phyloP scores from a whole-genome alignment of 202 grass and related monocot genomes.

The Panicum hallii region DNA sequence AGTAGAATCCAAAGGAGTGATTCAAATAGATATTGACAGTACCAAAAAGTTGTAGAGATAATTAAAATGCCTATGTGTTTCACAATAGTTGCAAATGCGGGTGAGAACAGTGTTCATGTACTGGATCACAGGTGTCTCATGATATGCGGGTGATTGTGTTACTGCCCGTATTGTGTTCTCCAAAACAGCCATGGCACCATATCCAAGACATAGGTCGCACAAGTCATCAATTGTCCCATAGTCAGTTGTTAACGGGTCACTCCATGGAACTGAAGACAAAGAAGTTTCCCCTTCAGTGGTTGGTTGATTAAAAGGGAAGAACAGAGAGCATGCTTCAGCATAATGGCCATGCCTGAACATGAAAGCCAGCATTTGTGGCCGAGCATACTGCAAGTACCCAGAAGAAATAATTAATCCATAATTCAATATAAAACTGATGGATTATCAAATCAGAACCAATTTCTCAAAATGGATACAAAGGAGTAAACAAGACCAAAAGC shows the following conservation, averaged over 20 bases:
- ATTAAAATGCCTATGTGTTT: constrained; percentile 97
- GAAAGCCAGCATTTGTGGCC: constrained; percentile 78
- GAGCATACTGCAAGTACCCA: constrained; percentile 71
- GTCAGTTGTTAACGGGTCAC: constrained; percentile 86
- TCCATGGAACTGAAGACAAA: constrained; percentile 62
- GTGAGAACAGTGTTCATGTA: constrained; percentile 78
- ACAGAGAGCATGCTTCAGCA: constrained; percentile 81
- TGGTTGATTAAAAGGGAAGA: constrained; percentile 70
- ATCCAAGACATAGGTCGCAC: constrained; percentile 87
- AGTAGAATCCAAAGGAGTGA: constrained; percentile 31
- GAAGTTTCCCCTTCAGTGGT: constrained; percentile 55
- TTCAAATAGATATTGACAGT: constrained; percentile 36
- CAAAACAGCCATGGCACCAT: constrained; percentile 85
- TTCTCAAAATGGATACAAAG: constrained; percentile 34
- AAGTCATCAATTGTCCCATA: constrained; percentile 96
- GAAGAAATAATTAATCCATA: constrained; percentile 28
- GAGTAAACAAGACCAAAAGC: constrained; percentile 17
- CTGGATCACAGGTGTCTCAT: constrained; percentile 63
- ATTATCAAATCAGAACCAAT: constrained; percentile 26
- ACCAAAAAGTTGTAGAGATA: constrained; percentile 98
- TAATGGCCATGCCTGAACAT: constrained; percentile 98
- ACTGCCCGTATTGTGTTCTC: constrained; percentile 68
- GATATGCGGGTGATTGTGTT: constrained; percentile 61
- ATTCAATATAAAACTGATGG: constrained; percentile 32
- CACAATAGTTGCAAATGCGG: constrained; percentile 93